Evolutionary conservation across 768 basidiomycete genomes (phyloP).

Genomic region (Suillus decipiens): DNA sequence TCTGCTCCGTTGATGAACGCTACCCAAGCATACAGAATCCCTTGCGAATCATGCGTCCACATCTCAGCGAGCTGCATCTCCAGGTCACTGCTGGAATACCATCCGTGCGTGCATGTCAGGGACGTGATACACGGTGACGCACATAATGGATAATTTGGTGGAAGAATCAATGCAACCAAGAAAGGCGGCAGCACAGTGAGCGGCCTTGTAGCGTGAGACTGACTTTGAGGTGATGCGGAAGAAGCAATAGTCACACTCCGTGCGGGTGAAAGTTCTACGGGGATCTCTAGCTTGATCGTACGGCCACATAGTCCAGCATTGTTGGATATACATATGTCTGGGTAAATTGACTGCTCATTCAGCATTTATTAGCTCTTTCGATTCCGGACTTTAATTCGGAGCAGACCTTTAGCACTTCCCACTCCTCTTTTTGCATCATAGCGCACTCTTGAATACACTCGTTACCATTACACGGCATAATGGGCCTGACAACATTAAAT

Average conservation of each 20-base stretch:
- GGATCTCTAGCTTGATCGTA: constrained; percentile 59
- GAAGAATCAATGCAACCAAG: constrained; percentile 55
- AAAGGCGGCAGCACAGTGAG: constrained; percentile 64
- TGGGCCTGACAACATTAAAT: too few relatives aligned
- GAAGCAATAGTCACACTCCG: constrained; percentile 38
- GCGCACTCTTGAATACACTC: constrained; percentile 5
- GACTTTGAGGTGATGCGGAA: constrained; percentile 8
- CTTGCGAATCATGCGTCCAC: constrained; percentile 60
- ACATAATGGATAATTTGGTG: constrained; percentile 54
- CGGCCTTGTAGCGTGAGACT: constrained; percentile 19
- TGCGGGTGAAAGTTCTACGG: constrained; percentile 56
- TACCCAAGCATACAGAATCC: constrained; percentile 68
- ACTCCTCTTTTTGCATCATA: constrained; percentile 53
- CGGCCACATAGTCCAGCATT: constrained; percentile 35
- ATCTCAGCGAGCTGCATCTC: constrained; percentile 45
- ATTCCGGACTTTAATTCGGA: constrained; percentile 8
- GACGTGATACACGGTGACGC: constrained; percentile 55
- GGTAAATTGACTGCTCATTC: constrained; percentile 67
- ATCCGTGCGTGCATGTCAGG: constrained; percentile 56
- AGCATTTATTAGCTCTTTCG: neutral
- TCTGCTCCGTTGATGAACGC: constrained; percentile 70
- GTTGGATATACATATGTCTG: constrained; percentile 59
- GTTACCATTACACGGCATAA: too few relatives aligned
- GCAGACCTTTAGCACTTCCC: constrained; percentile 60
- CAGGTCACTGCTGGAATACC: constrained; percentile 50